Evolutionary conservation across 495 filamentous ascomycete species (phyloP).

Genomic region (Beverwykella pulmonaria): DNA sequence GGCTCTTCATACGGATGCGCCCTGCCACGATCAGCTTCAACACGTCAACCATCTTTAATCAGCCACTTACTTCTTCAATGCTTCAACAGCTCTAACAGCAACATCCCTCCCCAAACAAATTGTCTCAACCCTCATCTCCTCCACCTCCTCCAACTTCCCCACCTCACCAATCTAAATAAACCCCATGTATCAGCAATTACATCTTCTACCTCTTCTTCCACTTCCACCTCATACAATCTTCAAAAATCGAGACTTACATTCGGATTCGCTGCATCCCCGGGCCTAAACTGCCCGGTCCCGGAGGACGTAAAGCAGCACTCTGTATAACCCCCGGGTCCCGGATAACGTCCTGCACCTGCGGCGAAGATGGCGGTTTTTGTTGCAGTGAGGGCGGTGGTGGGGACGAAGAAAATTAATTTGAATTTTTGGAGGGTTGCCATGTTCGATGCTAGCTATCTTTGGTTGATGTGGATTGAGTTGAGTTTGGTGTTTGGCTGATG

Average conservation of each 20-base stretch:
- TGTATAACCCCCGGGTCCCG: conserved; percentile 61
- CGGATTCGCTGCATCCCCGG: conserved; percentile 58
- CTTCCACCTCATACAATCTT: no score
- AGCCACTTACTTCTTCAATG: conserved; percentile 61
- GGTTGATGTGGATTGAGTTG: not conserved
- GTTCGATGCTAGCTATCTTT: not conserved
- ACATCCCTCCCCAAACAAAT: conserved; percentile 56
- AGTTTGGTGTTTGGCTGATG: not conserved
- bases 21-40: conserved; percentile 41
- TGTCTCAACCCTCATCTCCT: conserved; percentile 58
- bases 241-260: conserved; percentile 43
- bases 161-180: conserved; percentile 52
- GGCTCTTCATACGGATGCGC: conserved; percentile 80
- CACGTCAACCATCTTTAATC: conserved; percentile 15
- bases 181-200: not conserved
- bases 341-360: conserved; percentile 64
- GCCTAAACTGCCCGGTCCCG: conserved; percentile 65
- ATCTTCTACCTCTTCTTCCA: not conserved
- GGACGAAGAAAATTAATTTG: conserved; percentile 65
- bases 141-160: conserved; percentile 55
- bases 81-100: conserved; percentile 56
- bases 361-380: conserved; percentile 66
- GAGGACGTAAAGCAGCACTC: conserved; percentile 60
- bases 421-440: conserved; percentile 42
- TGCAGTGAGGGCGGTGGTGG: conserved; percentile 50